Evolutionary conservation across 1,284 basidiomycete species (phyloP).

Genomic region (Pseudozyma hubeiensis): DNA sequence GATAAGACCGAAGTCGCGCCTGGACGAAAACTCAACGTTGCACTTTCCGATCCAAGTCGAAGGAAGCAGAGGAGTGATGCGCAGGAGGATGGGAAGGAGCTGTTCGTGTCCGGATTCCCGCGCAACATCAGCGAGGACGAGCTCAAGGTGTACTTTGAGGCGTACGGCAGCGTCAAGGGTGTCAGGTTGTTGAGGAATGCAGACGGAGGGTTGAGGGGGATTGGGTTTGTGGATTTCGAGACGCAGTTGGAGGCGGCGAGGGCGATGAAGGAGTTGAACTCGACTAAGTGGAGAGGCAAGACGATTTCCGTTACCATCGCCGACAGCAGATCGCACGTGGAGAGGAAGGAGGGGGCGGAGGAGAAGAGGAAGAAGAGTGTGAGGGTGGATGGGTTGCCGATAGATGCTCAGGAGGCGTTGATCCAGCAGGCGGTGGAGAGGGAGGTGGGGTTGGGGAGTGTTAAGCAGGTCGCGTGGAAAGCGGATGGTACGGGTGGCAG

Average conservation of each 20-base stretch:
- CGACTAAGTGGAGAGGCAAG: slow-evolving; percentile 55
- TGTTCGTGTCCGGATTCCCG: slow-evolving; percentile 86
- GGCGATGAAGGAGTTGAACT: slow-evolving; percentile 62
- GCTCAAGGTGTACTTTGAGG: slow-evolving; percentile 78
- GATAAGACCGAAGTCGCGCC: slow-evolving; percentile 78
- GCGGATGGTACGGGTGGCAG: slow-evolving; percentile 31
- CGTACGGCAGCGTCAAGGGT: slow-evolving; percentile 81
- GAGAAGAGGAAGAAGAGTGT: slow-evolving; percentile 45
- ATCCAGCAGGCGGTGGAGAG: slow-evolving; percentile 65
- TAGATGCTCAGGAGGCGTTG: slow-evolving; percentile 65
- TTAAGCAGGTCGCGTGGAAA: slow-evolving; percentile 56
- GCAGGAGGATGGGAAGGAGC: slow-evolving; percentile 80
- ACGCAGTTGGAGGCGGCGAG: slow-evolving; percentile 57
- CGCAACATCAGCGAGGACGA: slow-evolving; percentile 80
- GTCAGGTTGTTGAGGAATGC: slow-evolving; percentile 82
- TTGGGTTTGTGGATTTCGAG: slow-evolving; percentile 92
- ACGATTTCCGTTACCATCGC: slow-evolving; percentile 56
- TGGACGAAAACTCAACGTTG: slow-evolving; percentile 79
- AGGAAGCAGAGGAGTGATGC: slow-evolving; percentile 89
- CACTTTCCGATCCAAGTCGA: slow-evolving; percentile 88
- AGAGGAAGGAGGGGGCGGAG: slow-evolving; percentile 4
- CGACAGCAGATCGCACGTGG: slow-evolving; percentile 23
- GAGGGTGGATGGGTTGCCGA: slow-evolving; percentile 50
- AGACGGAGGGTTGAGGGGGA: slow-evolving; percentile 81
- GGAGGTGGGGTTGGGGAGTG: slow-evolving; percentile 44